phyloP scores from a whole-genome alignment of 257 asterid genomes.

The Schizonepeta tenuifolia region DNA sequence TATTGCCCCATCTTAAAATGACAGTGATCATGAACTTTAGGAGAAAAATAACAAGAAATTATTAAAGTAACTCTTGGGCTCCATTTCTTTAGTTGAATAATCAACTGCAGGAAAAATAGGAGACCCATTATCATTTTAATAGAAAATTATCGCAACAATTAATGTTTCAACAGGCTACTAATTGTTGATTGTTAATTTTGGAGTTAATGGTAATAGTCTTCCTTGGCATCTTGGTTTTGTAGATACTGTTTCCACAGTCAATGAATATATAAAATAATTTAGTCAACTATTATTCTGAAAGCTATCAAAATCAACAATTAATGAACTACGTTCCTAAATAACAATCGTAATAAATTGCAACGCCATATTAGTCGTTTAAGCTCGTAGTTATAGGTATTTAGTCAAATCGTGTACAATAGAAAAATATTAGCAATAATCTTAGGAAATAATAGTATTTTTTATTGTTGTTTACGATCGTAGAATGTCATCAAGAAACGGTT shows the following conservation, averaged over 20 bases:
- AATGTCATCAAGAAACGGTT: too few relatives aligned
- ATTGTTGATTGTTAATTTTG: neutral
- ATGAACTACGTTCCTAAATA: neutral
- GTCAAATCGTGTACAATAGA: neutral
- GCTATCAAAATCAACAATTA: neutral
- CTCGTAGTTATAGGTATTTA: neutral
- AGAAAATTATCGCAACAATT: neutral
- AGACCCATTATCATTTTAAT: conserved; percentile 27
- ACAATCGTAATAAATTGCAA: neutral
- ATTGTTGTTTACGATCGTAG: neutral
- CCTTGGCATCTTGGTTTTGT: neutral
- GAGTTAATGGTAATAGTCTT: neutral
- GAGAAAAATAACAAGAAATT: neutral
- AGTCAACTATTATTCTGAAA: conserved; percentile 2
- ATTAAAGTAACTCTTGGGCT: neutral
- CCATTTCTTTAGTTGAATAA: conserved; percentile 12
- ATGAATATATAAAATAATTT: neutral
- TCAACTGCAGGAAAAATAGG: conserved; percentile 10
- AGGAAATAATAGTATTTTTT: neutral
- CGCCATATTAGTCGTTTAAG: neutral
- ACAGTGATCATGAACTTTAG: conserved; percentile 13
- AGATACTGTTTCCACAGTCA: neutral
- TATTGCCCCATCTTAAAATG: conserved; percentile 25
- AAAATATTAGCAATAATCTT: too few relatives aligned
- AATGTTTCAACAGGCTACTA: neutral